phyloP scores from a whole-genome alignment of 1,139 yeast species.

The Lodderomyces beijingensis region DNA sequence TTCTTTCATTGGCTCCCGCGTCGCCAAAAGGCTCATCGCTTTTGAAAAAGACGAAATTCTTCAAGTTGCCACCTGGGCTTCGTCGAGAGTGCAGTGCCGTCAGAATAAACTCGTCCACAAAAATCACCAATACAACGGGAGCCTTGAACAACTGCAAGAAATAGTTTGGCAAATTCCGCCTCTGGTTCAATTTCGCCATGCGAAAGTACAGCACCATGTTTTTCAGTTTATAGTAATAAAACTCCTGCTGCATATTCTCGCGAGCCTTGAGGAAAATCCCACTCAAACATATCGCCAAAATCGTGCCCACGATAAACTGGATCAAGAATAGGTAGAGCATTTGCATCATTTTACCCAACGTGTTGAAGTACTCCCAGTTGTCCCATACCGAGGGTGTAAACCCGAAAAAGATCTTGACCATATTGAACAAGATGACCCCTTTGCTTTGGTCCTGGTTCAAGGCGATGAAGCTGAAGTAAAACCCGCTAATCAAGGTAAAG shows the following conservation, averaged over 20 bases:
- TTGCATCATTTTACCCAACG: constrained; percentile 46
- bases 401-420: constrained; percentile 55
- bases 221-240: constrained; percentile 37
- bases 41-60: constrained; percentile 32
- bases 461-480: constrained; percentile 54
- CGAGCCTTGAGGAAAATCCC: constrained; percentile 39
- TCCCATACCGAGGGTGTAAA: constrained; percentile 65
- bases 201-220: constrained; percentile 35
- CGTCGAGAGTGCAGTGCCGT: background rate
- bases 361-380: constrained; percentile 50
- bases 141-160: constrained; percentile 24
- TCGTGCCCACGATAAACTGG: constrained; percentile 55
- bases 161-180: constrained; percentile 7
- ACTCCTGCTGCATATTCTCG: constrained; percentile 37
- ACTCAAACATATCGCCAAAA: constrained; percentile 54
- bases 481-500: constrained; percentile 52
- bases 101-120: constrained; percentile 24
- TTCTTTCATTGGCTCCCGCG: constrained; percentile 16
- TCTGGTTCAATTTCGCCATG: constrained; percentile 16
- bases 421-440: constrained; percentile 50
- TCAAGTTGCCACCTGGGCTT: constrained; percentile 18
- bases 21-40: constrained; percentile 17
- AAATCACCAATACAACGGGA: constrained; percentile 34
- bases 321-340: constrained; percentile 53
- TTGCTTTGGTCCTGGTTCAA: constrained; percentile 44